Conservation (phyloP, 495 filamentous ascomycete genomes). For the Xylaria nigripes region DNA sequence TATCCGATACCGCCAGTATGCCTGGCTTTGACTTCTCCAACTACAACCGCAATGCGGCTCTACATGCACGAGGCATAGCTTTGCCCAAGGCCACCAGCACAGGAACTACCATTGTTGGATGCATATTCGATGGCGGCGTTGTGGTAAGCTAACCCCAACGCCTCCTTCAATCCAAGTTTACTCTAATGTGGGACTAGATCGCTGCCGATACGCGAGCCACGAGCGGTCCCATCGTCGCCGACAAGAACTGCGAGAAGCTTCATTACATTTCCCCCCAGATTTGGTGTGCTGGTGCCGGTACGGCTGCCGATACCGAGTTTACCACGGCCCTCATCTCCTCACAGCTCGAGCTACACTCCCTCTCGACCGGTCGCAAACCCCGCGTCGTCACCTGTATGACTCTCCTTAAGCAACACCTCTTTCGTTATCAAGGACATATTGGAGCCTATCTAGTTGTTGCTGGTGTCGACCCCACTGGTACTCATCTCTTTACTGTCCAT, state of each 20-base stretch:
- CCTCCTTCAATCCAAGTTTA: neutral
- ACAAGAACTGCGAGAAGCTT: slow-evolving; percentile 99
- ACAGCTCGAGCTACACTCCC: slow-evolving; percentile 90
- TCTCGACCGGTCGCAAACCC: slow-evolving; percentile 91
- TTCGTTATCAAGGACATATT: slow-evolving; percentile 95
- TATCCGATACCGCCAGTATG: slow-evolving; percentile 51
- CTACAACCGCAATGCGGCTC: slow-evolving; percentile 93
- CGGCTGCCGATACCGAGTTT: slow-evolving; percentile 98
- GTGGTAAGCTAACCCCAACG: slow-evolving; percentile 51
- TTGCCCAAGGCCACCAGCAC: slow-evolving; percentile 97
- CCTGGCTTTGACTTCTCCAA: slow-evolving; percentile 99
- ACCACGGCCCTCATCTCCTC: slow-evolving; percentile 98
- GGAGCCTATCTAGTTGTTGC: slow-evolving; percentile 98
- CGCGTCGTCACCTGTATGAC: slow-evolving; percentile 99
- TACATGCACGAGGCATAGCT: slow-evolving; percentile 87
- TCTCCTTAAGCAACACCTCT: slow-evolving; percentile 98
- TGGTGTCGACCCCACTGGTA: slow-evolving; percentile 92
- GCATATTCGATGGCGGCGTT: slow-evolving; percentile 92
- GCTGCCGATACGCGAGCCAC: slow-evolving; percentile 97
- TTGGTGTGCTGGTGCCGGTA: slow-evolving; percentile 98
- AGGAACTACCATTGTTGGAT: slow-evolving; percentile 98
- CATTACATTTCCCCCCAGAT: slow-evolving; percentile 99
- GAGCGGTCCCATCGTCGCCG: slow-evolving; percentile 94
- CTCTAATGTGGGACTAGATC: slow-evolving; percentile 45
- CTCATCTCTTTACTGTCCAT: slow-evolving; percentile 96